Percentiles rank a stretch among this genome's conserved stretches.
Evolutionary conservation across 2,329 filamentous ascomycete genomes (phyloP).

Genomic region (Fonsecaea multimorphosa): DNA sequence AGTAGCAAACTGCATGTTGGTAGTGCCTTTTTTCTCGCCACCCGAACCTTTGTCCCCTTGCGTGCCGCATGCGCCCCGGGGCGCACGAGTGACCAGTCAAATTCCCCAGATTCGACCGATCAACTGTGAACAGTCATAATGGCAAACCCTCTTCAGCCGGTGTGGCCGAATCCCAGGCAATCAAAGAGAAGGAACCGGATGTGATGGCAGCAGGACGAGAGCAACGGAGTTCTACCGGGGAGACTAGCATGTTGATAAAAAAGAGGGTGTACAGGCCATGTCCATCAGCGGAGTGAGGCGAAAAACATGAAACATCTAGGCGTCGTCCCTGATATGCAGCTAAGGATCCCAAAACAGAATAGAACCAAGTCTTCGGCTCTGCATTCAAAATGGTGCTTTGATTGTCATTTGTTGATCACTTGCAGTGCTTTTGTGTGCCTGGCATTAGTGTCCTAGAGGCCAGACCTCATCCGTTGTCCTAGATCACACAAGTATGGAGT

Average conservation of each 20-base stretch:
- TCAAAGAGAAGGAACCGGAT: conserved; percentile 16
- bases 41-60: conserved; percentile 13
- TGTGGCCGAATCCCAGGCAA: conserved; percentile 1
- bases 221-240: conserved; percentile 8
- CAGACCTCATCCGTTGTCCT: neutral
- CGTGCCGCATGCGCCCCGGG: neutral
- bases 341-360: neutral
- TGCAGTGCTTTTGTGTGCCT: conserved; percentile 13
- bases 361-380: conserved; percentile 8
- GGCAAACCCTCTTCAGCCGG: neutral
- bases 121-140: conserved; percentile 16
- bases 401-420: conserved; percentile 14
- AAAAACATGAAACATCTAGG: conserved; percentile 26
- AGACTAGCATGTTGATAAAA: neutral
- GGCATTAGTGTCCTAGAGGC: conserved; percentile 15
- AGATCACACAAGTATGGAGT: neutral
- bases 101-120: neutral
- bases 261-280: conserved; percentile 19
- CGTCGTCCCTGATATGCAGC: conserved; percentile 3
- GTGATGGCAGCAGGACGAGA: conserved; percentile 5
- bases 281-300: conserved; percentile 19
- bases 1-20: conserved; percentile 23
- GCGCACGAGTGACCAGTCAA: neutral
- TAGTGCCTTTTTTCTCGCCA: conserved; percentile 24
- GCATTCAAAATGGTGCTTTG: neutral